Conservation (phyloP, 176 grass and related monocot genomes). For the bread wheat (Triticum aestivum) region IWGSC_CS_RefSeq_v2.1 NC_057795.1:353735101-353735600, state of each 20-base stretch:
- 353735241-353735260: slow-evolving; percentile 48
- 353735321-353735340: slow-evolving; percentile 35
- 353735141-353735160: slow-evolving; percentile 50
- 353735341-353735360: slow-evolving; percentile 1
- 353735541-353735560: too few relatives aligned
- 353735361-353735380: neutral
- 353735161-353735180: slow-evolving; percentile 78
- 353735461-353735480: slow-evolving; percentile 19
- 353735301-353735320: slow-evolving; percentile 6
- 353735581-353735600: too few relatives aligned
- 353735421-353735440: slow-evolving; percentile 41
- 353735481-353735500: too few relatives aligned
- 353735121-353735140: slow-evolving; percentile 26
- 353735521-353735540: too few relatives aligned
- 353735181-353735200: slow-evolving; percentile 71
- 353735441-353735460: slow-evolving; percentile 47
- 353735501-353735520: too few relatives aligned
- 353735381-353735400: neutral
- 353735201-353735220: slow-evolving; percentile 57
- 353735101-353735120: neutral
- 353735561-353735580: too few relatives aligned
- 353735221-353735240: slow-evolving; percentile 66
- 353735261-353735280: slow-evolving; percentile 26
- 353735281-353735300: slow-evolving; percentile 61
- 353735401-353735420: slow-evolving; percentile 41